These are phyloP conservation scores for Zizania palustris DNA, from an alignment of 202 grass and related monocot species.

Conservation along the genomic window DNA sequence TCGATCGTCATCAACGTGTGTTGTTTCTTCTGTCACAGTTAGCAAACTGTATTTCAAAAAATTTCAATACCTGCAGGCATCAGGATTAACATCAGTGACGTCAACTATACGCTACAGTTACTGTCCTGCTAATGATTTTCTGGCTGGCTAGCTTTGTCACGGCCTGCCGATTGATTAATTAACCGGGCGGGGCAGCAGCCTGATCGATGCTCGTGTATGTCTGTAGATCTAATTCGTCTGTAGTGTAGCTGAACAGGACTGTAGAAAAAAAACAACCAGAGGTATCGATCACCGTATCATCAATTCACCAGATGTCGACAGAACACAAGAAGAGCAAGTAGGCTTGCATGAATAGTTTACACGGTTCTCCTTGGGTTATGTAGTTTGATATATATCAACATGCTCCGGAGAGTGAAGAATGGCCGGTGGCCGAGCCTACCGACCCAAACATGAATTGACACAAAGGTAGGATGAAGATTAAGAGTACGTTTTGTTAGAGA, in stretches of 20 bases:
- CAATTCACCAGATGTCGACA: not conserved
- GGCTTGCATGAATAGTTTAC: not conserved
- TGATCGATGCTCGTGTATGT: not conserved
- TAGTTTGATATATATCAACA: not conserved
- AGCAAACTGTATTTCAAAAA: not conserved
- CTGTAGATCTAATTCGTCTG: not conserved
- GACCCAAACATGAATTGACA: no score
- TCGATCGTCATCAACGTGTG: slow-evolving; percentile 19
- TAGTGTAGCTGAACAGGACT: not conserved
- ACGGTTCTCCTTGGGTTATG: not conserved
- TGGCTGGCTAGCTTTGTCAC: slow-evolving; percentile 10
- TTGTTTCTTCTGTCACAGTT: slow-evolving; percentile 15
- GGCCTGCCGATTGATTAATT: not conserved
- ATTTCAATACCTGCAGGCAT: not conserved
- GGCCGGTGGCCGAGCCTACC: not conserved
- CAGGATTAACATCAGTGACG: slow-evolving; percentile 28
- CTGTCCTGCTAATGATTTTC: not conserved
- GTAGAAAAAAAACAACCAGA: not conserved
- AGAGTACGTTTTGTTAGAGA: no score
- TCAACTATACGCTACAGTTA: slow-evolving; percentile 15
- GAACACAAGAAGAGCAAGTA: not conserved
- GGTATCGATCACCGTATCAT: not conserved
- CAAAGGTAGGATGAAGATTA: no score
- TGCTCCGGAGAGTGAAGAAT: not conserved
- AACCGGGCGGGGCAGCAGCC: slow-evolving; percentile 1